Conservation (phyloP, 2,329 filamentous ascomycete species). For the Balansia obtecta region DNA sequence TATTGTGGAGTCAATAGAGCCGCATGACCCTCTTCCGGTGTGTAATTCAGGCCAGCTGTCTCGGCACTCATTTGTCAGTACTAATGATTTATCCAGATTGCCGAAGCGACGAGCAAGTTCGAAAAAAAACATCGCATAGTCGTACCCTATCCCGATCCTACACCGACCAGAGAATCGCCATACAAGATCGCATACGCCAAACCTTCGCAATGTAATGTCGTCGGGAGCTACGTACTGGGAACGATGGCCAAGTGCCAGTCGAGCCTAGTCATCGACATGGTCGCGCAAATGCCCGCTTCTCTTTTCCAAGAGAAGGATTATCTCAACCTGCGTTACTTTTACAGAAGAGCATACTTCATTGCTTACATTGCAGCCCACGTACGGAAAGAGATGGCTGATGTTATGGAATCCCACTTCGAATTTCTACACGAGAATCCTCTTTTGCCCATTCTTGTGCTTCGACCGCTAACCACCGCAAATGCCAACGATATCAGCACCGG, state of each 20-base stretch:
- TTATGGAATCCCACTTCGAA: slow-evolving; percentile 49
- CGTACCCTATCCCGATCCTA: slow-evolving; percentile 79
- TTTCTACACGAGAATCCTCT: slow-evolving; percentile 62
- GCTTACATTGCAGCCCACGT: slow-evolving; percentile 67
- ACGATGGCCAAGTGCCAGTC: slow-evolving; percentile 56
- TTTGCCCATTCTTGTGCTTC: slow-evolving; percentile 51
- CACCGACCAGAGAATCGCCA: slow-evolving; percentile 59
- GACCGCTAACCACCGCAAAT: slow-evolving; percentile 18
- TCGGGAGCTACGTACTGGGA: slow-evolving; percentile 73
- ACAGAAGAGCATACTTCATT: slow-evolving; percentile 85
- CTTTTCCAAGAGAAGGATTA: slow-evolving; percentile 94
- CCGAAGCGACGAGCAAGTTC: slow-evolving; percentile 54
- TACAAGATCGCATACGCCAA: slow-evolving; percentile 72
- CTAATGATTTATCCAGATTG: slow-evolving; percentile 34
- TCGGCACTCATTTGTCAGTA: not conserved
- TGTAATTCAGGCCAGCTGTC: slow-evolving; percentile 10
- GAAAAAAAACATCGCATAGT: slow-evolving; percentile 54
- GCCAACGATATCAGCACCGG: slow-evolving; percentile 7
- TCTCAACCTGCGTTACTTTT: slow-evolving; percentile 83
- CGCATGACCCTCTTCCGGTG: slow-evolving; percentile 39
- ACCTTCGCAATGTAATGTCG: slow-evolving; percentile 70
- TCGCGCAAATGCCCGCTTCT: slow-evolving; percentile 68
- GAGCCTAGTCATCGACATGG: slow-evolving; percentile 60
- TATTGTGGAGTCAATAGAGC: slow-evolving; percentile 35
- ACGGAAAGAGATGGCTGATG: slow-evolving; percentile 39